These are phyloP conservation scores for Stemphylium beticola DNA, from an alignment of 2,329 filamentous ascomycete genomes.

Conservation along the genomic window DNA sequence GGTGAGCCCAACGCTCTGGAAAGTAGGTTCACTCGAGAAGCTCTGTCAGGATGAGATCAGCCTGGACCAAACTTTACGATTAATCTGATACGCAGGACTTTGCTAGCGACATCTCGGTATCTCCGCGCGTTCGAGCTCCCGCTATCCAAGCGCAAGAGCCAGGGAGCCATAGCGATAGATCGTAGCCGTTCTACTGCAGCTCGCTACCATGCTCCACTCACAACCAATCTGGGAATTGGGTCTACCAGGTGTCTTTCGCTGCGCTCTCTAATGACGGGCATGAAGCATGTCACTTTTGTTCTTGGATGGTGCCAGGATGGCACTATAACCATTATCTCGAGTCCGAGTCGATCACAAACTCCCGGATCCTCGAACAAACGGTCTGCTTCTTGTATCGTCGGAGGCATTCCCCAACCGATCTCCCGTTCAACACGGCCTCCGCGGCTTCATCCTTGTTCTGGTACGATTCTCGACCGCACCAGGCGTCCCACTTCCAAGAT, in stretches of 20 bases:
- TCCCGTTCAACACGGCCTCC: constrained; percentile 22
- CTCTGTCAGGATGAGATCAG: not conserved
- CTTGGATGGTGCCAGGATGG: not conserved
- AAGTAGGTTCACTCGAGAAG: not conserved
- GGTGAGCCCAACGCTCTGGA: no score
- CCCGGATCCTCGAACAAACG: not conserved
- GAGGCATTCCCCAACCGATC: constrained; percentile 12
- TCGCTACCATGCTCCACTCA: not conserved
- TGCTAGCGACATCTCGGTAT: not conserved
- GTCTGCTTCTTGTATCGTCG: not conserved
- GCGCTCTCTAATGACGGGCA: not conserved
- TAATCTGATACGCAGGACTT: not conserved
- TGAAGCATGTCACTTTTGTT: not conserved
- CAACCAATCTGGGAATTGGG: not conserved
- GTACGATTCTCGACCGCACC: constrained; percentile 2
- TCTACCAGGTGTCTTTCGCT: not conserved
- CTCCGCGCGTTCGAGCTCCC: not conserved
- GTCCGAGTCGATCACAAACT: not conserved
- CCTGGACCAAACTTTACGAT: not conserved
- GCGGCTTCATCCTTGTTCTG: constrained; percentile 13
- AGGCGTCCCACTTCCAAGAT: constrained; percentile 12
- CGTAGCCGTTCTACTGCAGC: not conserved
- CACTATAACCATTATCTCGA: not conserved
- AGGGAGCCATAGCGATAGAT: not conserved
- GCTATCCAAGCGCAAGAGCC: not conserved